A percentile compares a stretch with the other conserved stretches of the same genome.
phyloP scores from a whole-genome alignment of 2,329 filamentous ascomycete species.

The Ophiostoma fasciatum region DNA sequence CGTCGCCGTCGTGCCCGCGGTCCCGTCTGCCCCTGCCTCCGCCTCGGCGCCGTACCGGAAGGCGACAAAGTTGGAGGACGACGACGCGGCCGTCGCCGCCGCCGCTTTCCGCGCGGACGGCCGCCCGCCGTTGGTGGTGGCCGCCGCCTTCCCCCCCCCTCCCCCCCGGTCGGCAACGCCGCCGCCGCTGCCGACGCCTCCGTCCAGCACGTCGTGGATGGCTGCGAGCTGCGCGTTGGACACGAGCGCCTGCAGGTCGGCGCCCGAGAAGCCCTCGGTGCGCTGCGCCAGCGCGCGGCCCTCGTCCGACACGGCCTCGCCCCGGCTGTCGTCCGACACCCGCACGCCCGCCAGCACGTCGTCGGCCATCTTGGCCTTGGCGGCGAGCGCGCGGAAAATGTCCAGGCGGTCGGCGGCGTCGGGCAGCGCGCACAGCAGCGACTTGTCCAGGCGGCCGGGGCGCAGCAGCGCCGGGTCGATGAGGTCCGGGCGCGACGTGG shows the following conservation, averaged over 20 bases:
- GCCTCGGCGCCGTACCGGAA: constrained; percentile 60
- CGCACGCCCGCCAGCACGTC: constrained; percentile 45
- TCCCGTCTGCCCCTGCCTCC: no score
- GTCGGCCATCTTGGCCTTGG: constrained; percentile 59
- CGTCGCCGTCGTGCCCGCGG: no score
- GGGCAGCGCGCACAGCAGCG: constrained; percentile 80
- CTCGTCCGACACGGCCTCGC: constrained; percentile 12
- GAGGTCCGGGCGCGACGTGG: constrained; percentile 81
- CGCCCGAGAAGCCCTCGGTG: constrained; percentile 85
- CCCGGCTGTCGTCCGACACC: constrained; percentile 24
- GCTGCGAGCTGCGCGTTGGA: constrained; percentile 96
- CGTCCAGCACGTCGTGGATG: constrained; percentile 70
- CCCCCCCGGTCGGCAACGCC: no score
- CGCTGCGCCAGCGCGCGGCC: constrained; percentile 60
- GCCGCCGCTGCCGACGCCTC: constrained; percentile 15
- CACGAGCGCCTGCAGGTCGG: constrained; percentile 84
- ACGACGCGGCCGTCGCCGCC: constrained; percentile 15
- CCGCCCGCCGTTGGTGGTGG: constrained; percentile 1
- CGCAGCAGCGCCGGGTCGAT: constrained; percentile 89
- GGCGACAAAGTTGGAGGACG: constrained; percentile 49
- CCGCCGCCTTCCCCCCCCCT: not conserved
- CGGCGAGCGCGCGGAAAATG: constrained; percentile 72
- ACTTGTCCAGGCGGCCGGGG: constrained; percentile 88
- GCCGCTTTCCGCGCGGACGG: constrained; percentile 5
- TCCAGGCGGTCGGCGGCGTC: constrained; percentile 67